These are phyloP conservation scores for Fraxinus xanthoxyloides DNA, from an alignment of 305 asterid genomes.

Conservation along the genomic window DNA sequence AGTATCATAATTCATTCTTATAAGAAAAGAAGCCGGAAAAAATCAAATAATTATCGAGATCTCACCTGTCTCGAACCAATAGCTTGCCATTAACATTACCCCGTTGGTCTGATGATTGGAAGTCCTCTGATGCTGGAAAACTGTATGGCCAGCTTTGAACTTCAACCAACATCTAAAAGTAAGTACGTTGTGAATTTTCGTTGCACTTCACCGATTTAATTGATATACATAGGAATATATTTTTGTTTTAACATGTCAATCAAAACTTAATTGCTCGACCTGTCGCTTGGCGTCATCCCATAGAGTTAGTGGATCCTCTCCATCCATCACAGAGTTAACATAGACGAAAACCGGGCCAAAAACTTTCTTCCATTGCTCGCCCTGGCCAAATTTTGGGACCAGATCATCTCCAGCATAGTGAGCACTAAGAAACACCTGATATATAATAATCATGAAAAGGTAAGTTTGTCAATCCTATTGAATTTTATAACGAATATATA, in stretches of 20 bases:
- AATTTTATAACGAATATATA: not conserved
- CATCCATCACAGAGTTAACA: constrained; percentile 62
- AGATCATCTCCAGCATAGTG: constrained; percentile 91
- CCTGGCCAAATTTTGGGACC: constrained; percentile 69
- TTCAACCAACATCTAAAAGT: constrained; percentile 64
- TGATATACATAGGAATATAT: not conserved
- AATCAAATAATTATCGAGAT: not conserved
- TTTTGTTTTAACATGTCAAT: constrained; percentile 4
- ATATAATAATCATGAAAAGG: not conserved
- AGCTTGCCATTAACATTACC: constrained; percentile 59
- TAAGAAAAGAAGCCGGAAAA: not conserved
- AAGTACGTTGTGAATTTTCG: not conserved
- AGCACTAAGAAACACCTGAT: constrained; percentile 66
- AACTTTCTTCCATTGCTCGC: constrained; percentile 95
- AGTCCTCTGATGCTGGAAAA: constrained; percentile 75
- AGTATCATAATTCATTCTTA: not conserved
- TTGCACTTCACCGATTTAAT: not conserved
- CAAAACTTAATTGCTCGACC: constrained; percentile 31
- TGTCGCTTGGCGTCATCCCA: constrained; percentile 90
- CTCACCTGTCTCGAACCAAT: constrained; percentile 70
- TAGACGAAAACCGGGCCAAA: constrained; percentile 90
- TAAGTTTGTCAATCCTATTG: not conserved
- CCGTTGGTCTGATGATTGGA: constrained; percentile 49
- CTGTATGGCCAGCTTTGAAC: constrained; percentile 79
- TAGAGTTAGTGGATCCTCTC: constrained; percentile 58